These are phyloP conservation scores for Triticum monococcum DNA, from an alignment of 176 grass and related monocot genomes.

Conservation along the genomic window DNA sequence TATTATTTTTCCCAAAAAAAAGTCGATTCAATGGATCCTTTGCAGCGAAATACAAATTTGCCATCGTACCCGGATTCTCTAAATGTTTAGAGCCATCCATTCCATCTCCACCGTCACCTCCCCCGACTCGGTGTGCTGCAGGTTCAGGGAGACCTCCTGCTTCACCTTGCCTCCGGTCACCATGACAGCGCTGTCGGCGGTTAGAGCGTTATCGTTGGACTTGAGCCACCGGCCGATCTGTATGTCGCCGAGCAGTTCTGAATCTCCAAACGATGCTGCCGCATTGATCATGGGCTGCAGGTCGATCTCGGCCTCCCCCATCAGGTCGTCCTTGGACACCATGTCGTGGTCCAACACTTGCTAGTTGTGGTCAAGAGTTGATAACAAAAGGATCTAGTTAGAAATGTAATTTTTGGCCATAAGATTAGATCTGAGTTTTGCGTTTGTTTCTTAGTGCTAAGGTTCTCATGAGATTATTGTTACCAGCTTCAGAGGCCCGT, in stretches of 20 bases:
- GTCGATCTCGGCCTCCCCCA: conserved; percentile 80
- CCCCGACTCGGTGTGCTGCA: conserved; percentile 67
- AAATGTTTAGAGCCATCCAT: conserved; percentile 69
- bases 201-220: conserved; percentile 60
- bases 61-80: background rate
- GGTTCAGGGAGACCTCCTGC: conserved; percentile 54
- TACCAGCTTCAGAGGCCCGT: conserved; percentile 72
- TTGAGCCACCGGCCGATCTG: conserved; percentile 77
- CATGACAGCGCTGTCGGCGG: conserved; percentile 54
- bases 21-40: background rate
- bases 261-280: conserved; percentile 44
- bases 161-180: conserved; percentile 60
- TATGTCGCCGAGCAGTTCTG: conserved; percentile 47
- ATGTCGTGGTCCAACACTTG: conserved; percentile 77
- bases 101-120: conserved; percentile 66
- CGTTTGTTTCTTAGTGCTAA: background rate
- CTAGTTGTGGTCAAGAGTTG: conserved; percentile 18
- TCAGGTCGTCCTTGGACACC: conserved; percentile 67
- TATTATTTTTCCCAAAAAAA: background rate
- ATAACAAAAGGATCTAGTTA: background rate
- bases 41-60: background rate
- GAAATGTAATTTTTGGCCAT: background rate
- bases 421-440: background rate
- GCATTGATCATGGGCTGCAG: conserved; percentile 74
- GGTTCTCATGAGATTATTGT: background rate